Percentiles rank a stretch among this genome's conserved stretches.
Conservation (phyloP, 306 rosid genomes). For the Potentilla sterilis region DNA sequence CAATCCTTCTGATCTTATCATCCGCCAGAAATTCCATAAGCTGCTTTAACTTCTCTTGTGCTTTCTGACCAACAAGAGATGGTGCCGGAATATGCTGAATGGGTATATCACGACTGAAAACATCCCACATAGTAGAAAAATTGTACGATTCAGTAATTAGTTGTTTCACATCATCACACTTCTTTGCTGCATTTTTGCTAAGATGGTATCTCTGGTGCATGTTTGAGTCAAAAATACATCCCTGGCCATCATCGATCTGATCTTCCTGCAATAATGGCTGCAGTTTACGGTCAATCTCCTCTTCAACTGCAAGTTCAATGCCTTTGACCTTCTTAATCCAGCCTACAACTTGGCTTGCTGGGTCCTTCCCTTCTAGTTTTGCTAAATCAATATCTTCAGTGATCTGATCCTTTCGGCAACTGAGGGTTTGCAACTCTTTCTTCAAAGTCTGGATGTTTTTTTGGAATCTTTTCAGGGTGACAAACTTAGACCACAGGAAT, state of each 20-base stretch:
- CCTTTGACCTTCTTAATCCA: slow-evolving; percentile 18
- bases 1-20: not conserved
- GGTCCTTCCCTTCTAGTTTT: slow-evolving; percentile 7
- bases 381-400: not conserved
- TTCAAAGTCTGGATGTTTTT: slow-evolving; percentile 11
- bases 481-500: not conserved
- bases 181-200: slow-evolving; percentile 12
- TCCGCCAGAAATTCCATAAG: slow-evolving; percentile 6
- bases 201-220: slow-evolving; percentile 13
- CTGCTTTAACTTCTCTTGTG: slow-evolving; percentile 10
- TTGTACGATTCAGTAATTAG: not conserved
- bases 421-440: not conserved
- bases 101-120: not conserved
- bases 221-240: slow-evolving; percentile 9
- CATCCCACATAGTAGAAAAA: not conserved
- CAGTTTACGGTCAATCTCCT: not conserved
- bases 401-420: not conserved
- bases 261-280: not conserved
- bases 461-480: slow-evolving; percentile 13
- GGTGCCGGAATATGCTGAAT: slow-evolving; percentile 22
- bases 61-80: slow-evolving; percentile 18
- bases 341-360: not conserved
- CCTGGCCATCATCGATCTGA: slow-evolving; percentile 1
- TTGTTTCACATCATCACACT: not conserved
- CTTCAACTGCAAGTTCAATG: not conserved